phyloP scores from a whole-genome alignment of 768 basidiomycete species.

The Collybia nuda region DNA sequence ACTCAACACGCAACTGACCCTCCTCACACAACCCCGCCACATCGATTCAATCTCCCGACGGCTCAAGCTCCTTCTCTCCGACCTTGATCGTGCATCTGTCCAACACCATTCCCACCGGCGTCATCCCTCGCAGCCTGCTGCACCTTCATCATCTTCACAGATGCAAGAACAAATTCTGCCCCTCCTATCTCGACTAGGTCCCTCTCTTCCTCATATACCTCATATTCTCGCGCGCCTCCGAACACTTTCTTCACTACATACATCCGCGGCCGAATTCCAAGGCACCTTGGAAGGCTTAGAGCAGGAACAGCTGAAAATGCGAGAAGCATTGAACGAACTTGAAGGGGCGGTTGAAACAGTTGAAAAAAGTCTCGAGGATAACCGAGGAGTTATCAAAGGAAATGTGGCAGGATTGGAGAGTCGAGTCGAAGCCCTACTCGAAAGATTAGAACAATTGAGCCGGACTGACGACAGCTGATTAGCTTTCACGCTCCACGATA shows the following conservation, averaged over 20 bases:
- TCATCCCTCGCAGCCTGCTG: constrained; percentile 39
- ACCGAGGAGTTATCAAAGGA: constrained; percentile 64
- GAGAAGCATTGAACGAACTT: constrained; percentile 66
- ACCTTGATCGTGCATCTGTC: constrained; percentile 78
- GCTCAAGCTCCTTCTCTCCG: constrained; percentile 87
- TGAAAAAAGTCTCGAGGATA: constrained; percentile 75
- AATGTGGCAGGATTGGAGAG: constrained; percentile 74
- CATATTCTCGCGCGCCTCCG: constrained; percentile 88
- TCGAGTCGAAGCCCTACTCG: constrained; percentile 39
- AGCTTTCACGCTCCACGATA: neutral
- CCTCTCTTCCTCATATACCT: constrained; percentile 78
- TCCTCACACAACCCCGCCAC: constrained; percentile 94
- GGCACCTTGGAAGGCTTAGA: constrained; percentile 64
- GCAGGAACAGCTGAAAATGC: constrained; percentile 67
- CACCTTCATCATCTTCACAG: constrained; percentile 23
- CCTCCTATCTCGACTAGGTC: constrained; percentile 66
- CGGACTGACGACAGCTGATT: constrained; percentile 9
- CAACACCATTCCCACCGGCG: constrained; percentile 47
- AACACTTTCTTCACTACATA: constrained; percentile 80
- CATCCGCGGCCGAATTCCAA: constrained; percentile 78
- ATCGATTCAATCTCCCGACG: constrained; percentile 94
- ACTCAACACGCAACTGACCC: constrained; percentile 80
- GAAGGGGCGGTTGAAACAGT: constrained; percentile 67
- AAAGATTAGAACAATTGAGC: constrained; percentile 40
- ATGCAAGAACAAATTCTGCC: constrained; percentile 66